Conservation (phyloP, 2,329 filamentous ascomycete genomes). For the Fusarium sp. region DNA sequence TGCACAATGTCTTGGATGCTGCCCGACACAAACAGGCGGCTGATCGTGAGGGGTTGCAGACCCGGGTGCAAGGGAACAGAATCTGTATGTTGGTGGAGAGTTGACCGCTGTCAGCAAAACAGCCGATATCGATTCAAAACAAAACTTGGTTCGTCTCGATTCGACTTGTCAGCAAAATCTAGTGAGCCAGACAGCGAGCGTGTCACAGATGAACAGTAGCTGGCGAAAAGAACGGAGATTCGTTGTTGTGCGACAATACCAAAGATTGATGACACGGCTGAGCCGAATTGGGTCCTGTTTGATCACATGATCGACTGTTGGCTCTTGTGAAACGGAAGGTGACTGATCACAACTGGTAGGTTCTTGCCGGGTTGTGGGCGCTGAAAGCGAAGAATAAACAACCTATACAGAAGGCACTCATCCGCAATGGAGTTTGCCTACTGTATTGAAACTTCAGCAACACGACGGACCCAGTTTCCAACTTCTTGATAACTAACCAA, state of each 20-base stretch:
- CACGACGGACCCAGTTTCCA: conserved; percentile 19
- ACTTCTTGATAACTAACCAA: conserved; percentile 23
- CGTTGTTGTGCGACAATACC: conserved; percentile 43
- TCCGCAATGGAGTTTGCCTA: conserved; percentile 25
- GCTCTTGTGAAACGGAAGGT: conserved; percentile 31
- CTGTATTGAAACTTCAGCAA: conserved; percentile 12
- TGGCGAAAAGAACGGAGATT: conserved; percentile 8
- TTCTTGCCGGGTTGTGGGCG: conserved; percentile 7
- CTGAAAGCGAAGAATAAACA: conserved; percentile 18
- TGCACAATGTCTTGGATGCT: conserved; percentile 43
- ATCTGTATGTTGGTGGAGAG: conserved; percentile 18
- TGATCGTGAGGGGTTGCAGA: conserved; percentile 38
- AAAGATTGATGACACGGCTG: conserved; percentile 38
- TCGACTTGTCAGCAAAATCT: conserved; percentile 13
- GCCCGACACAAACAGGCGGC: conserved; percentile 25
- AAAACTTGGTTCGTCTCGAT: not conserved
- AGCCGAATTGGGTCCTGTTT: conserved; percentile 38
- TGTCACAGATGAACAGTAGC: conserved; percentile 25
- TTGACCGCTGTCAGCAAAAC: conserved; percentile 22
- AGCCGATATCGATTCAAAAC: conserved; percentile 25
- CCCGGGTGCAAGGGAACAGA: conserved; percentile 39
- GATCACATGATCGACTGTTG: conserved; percentile 50
- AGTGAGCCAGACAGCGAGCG: conserved; percentile 14
- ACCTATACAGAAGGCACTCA: conserved; percentile 7
- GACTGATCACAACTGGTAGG: conserved; percentile 39